Conservation (phyloP, 768 basidiomycete genomes). For the Lentinula sp. region DNA sequence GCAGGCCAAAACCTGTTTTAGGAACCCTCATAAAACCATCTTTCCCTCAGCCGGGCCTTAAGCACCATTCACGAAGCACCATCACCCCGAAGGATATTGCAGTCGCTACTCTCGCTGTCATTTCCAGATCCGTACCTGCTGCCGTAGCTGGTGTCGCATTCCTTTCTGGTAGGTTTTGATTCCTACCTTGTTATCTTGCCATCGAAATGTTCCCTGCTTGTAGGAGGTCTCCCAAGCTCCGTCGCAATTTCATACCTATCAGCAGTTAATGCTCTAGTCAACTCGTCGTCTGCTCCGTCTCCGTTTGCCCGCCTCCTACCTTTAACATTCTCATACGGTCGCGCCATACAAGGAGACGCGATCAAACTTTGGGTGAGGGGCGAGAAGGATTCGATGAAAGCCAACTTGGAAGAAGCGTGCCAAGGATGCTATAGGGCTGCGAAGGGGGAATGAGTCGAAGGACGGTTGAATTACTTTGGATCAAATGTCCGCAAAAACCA, state of each 20-base stretch:
- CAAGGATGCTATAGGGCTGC: slow-evolving; percentile 37
- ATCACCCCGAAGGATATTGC: slow-evolving; percentile 36
- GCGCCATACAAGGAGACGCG: slow-evolving; percentile 44
- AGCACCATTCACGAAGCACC: slow-evolving; percentile 29
- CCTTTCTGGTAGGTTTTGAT: slow-evolving; percentile 32
- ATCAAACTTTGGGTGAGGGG: slow-evolving; percentile 40
- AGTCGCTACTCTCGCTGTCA: slow-evolving; percentile 36
- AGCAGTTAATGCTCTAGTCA: slow-evolving; percentile 32
- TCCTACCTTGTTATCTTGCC: background rate
- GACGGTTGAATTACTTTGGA: too few relatives aligned
- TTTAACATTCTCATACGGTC: slow-evolving; percentile 44
- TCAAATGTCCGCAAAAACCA: too few relatives aligned
- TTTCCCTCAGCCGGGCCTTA: slow-evolving; percentile 43
- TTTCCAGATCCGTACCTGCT: slow-evolving; percentile 38
- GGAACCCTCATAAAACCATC: slow-evolving; percentile 47
- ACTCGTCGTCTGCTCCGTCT: slow-evolving; percentile 24
- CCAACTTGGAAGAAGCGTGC: slow-evolving; percentile 34
- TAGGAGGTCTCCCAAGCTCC: slow-evolving; percentile 38
- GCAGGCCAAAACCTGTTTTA: slow-evolving; percentile 9
- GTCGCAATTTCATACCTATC: slow-evolving; percentile 36
- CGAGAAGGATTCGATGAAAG: slow-evolving; percentile 33
- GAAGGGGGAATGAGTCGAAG: slow-evolving; percentile 21
- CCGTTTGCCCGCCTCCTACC: slow-evolving; percentile 34
- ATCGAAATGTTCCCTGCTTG: background rate
- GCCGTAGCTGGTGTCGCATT: slow-evolving; percentile 45